Percentiles rank a stretch among this genome's conserved stretches.
Evolutionary conservation across 345 rosid genomes (phyloP).

Genomic region (Theobroma cacao): DNA sequence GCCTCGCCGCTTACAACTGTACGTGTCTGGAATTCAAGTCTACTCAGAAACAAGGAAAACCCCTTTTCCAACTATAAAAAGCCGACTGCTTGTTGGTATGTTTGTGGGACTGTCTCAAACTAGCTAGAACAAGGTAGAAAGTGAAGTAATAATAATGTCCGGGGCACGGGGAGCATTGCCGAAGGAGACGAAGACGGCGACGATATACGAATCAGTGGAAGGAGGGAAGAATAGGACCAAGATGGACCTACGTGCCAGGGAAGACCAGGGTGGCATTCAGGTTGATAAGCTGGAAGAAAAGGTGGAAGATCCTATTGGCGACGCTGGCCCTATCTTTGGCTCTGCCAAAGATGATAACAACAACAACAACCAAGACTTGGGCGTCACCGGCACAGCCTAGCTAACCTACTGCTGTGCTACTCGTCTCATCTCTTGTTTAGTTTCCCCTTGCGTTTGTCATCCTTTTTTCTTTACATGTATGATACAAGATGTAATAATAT

Average conservation of each 20-base stretch:
- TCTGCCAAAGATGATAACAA: constrained; percentile 25
- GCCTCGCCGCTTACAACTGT: background rate
- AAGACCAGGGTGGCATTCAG: constrained; percentile 41
- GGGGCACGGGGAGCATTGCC: constrained; percentile 66
- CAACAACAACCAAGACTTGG: constrained; percentile 37
- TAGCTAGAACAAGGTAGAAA: background rate
- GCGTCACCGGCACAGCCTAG: constrained; percentile 46
- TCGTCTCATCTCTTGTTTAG: background rate
- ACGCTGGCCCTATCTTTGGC: constrained; percentile 51
- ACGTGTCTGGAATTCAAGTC: background rate
- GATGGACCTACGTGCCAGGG: constrained; percentile 31
- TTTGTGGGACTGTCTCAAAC: background rate
- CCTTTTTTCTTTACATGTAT: background rate
- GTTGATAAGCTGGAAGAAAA: constrained; percentile 41
- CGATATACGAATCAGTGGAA: constrained; percentile 37
- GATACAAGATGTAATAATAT: too few species aligned
- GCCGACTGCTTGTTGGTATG: background rate
- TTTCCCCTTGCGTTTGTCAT: background rate
- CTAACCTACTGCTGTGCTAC: background rate
- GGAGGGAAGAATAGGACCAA: constrained; percentile 36
- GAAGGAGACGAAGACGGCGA: constrained; percentile 46
- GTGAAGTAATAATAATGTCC: constrained; percentile 28
- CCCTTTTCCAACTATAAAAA: too few species aligned
- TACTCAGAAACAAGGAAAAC: background rate
- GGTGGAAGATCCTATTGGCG: constrained; percentile 42